Base-by-base conservation (phyloP, 768 basidiomycete genomes). In the Collybia sordida region DNA sequence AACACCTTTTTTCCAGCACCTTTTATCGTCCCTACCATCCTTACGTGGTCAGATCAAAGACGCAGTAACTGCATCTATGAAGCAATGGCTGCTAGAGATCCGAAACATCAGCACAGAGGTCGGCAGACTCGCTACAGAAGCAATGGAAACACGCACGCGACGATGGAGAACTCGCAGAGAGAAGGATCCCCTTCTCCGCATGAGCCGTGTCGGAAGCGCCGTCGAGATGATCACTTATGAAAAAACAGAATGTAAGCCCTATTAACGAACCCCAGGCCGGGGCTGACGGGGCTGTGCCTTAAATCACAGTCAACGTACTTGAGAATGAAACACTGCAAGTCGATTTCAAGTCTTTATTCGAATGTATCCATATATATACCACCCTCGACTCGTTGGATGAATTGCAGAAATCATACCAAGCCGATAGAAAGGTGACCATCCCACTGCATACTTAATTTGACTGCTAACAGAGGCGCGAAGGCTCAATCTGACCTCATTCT, bases 401-500 rank as follows among this genome's bases (percentile, higher is more conserved):
- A 56, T 77, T 98, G 8, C 92, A 93, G 49, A 81, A 79, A 46
- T 95, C 87, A 25, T 99, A 98, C 60, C 96, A 98, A 69, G 92
- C 90, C n/a, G 97, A 99, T 67, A 82, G 97, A 62, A 93, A 96
- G 77, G 93, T 86, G 60, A 31, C 66, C 49, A 11, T 40, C 5
- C 42, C 39, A 14, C 43, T 19, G 19, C 21, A 17, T 25, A 19
- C 27, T 50, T 19, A 19, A 24, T 6, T 18, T 21, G 37, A 19
- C 31, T 25, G 7, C 36, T 51, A 19, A 47, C 44, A 12, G 21
- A 19, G 21, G 18, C 38, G 48, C 41, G 4, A 57, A 97, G 96
- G 93, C 94, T 0, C 97, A 99, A 89, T 96, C 97, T 2, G 90
- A 90, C 55, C 81, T 99, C 7, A 97, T 98, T 64, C 81, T 99